Conservation (phyloP, 768 basidiomycete species). For the Psilocybe cubensis region DNA sequence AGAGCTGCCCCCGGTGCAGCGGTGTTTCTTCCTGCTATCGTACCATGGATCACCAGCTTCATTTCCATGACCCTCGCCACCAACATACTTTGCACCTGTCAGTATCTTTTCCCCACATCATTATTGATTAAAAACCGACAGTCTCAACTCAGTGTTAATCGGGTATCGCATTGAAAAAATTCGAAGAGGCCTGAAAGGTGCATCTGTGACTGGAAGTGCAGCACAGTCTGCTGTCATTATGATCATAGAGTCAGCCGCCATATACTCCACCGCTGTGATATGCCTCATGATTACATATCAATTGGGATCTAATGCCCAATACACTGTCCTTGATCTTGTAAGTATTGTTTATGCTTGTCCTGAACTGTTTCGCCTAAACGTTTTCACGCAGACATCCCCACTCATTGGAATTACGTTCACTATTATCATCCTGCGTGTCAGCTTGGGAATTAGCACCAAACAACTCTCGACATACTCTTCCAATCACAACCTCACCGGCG, state of each 20-base stretch:
- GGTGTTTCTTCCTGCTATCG: slow-evolving; percentile 10
- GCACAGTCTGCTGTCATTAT: slow-evolving; percentile 5
- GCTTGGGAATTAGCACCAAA: slow-evolving; percentile 8
- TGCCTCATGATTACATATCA: slow-evolving; percentile 4
- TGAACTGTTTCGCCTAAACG: background rate
- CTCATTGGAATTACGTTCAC: slow-evolving; percentile 12
- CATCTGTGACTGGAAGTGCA: background rate
- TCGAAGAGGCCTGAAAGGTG: background rate
- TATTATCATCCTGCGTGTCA: slow-evolving; percentile 11
- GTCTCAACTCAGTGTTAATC: background rate
- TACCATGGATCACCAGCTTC: slow-evolving; percentile 10
- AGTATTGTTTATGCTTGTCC: background rate
- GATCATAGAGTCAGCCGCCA: slow-evolving; percentile 5
- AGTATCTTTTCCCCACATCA: background rate
- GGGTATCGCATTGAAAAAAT: background rate
- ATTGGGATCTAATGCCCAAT: slow-evolving; percentile 9
- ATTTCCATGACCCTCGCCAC: slow-evolving; percentile 6
- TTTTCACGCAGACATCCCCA: slow-evolving; percentile 1
- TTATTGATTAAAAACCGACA: background rate
- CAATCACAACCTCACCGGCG: background rate
- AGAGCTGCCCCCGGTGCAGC: slow-evolving; percentile 2
- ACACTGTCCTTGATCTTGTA: slow-evolving; percentile 9
- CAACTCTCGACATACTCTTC: background rate
- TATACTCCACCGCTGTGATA: background rate
- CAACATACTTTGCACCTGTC: slow-evolving; percentile 6